Evolutionary conservation across 352 stramenopile species (phyloP).

Genomic region (Pythium myriotylum): DNA sequence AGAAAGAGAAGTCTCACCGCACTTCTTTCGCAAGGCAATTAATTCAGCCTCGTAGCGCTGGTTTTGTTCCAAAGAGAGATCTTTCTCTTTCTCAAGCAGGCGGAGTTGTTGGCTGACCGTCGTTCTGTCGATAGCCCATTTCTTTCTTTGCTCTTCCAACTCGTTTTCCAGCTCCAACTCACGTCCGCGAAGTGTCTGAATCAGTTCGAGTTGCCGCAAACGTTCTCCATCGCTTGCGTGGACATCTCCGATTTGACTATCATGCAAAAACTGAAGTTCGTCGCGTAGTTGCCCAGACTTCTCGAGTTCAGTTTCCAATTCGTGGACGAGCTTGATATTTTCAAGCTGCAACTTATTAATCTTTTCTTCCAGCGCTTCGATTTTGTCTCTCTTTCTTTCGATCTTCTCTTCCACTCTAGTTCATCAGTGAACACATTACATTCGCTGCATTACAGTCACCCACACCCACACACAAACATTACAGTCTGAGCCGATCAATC

Average conservation of each 20-base stretch:
- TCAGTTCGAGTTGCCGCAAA: conserved; percentile 57
- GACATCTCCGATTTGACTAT: conserved; percentile 51
- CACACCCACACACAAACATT: too few relatives aligned
- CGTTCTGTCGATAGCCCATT: conserved; percentile 51
- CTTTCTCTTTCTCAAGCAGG: conserved; percentile 58
- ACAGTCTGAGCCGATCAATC: conserved; percentile 57
- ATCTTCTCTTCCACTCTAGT: conserved; percentile 43
- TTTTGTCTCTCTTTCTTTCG: conserved; percentile 40
- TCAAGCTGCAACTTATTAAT: conserved; percentile 43
- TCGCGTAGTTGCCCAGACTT: conserved; percentile 47
- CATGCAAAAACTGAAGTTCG: conserved; percentile 59
- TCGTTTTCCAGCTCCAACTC: conserved; percentile 56
- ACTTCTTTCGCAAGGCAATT: conserved; percentile 31
- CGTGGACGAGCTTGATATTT: conserved; percentile 54
- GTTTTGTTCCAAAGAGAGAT: conserved; percentile 42
- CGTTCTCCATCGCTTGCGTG: conserved; percentile 59
- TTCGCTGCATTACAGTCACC: too few relatives aligned
- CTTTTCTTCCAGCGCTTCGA: conserved; percentile 33
- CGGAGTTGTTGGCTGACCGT: conserved; percentile 53
- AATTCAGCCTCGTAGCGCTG: conserved; percentile 27
- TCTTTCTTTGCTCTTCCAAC: conserved; percentile 63
- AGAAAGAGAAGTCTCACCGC: conserved; percentile 24
- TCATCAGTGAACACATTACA: too few relatives aligned
- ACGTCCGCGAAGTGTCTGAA: conserved; percentile 48
- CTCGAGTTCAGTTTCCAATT: conserved; percentile 48